Conservation (phyloP, 1,284 basidiomycete species). For the Rhodotorula sp. region DNA sequence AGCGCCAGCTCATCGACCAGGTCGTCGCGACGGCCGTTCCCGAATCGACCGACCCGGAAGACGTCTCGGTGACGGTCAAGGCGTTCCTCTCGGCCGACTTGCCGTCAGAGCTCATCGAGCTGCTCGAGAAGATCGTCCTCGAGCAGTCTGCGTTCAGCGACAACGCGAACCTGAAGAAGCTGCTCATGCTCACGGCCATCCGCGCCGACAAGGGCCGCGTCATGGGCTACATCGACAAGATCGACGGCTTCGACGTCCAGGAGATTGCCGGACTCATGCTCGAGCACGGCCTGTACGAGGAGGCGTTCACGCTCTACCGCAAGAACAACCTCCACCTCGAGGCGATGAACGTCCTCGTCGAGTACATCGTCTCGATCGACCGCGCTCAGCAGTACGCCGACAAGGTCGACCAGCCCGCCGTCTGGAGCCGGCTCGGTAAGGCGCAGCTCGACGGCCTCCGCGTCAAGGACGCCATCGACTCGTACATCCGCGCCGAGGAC, state of each 20-base stretch:
- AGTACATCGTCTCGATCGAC: constrained; percentile 97
- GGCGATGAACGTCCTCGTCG: constrained; percentile 96
- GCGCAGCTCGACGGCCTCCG: constrained; percentile 98
- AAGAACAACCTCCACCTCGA: constrained; percentile 90
- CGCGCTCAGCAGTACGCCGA: constrained; percentile 93
- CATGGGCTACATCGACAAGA: constrained; percentile 95
- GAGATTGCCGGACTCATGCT: constrained; percentile 98
- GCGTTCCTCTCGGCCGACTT: constrained; percentile 97
- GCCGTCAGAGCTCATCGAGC: constrained; percentile 93
- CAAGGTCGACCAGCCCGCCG: constrained; percentile 94
- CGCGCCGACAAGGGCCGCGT: constrained; percentile 99
- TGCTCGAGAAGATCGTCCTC: constrained; percentile 98
- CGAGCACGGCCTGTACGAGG: constrained; percentile 93
- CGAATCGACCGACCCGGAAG: constrained; percentile 96
- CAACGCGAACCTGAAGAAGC: constrained; percentile 91
- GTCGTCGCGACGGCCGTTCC: constrained; percentile 92
- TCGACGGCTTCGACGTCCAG: constrained; percentile 88
- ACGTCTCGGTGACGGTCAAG: constrained; percentile 98
- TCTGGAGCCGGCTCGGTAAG: constrained; percentile 96
- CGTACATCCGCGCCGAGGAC: constrained; percentile 98
- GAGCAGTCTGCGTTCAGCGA: constrained; percentile 97
- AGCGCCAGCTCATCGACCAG: constrained; percentile 93
- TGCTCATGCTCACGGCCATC: constrained; percentile 92
- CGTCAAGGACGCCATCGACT: constrained; percentile 98
- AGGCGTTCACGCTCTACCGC: constrained; percentile 93